phyloP scores from a whole-genome alignment of 805 yeast genomes.

The Ogataea zsoltii region DNA sequence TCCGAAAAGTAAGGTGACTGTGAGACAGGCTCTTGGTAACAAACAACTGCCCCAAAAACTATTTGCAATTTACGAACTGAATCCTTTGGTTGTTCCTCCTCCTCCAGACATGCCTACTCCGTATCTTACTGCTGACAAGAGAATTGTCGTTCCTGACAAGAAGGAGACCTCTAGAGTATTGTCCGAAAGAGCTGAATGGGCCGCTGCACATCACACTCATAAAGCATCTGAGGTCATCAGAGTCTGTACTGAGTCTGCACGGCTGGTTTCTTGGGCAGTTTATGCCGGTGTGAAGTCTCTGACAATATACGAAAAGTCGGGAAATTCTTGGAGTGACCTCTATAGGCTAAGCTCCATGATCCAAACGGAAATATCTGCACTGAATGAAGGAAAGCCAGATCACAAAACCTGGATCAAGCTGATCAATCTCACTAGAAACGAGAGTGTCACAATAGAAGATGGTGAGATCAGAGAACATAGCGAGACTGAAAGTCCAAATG shows the following conservation, averaged over 20 bases:
- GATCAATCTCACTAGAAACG: conserved; percentile 20
- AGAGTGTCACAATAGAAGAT: conserved; percentile 17
- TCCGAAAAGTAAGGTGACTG: conserved; percentile 22
- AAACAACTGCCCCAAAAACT: conserved; percentile 34
- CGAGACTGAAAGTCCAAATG: neutral
- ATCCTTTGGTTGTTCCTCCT: conserved; percentile 32
- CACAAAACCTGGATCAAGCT: conserved; percentile 26
- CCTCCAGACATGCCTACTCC: conserved; percentile 49
- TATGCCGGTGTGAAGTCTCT: conserved; percentile 26
- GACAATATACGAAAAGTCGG: conserved; percentile 31
- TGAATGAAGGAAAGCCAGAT: conserved; percentile 19
- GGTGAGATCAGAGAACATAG: conserved; percentile 6
- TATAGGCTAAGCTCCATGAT: conserved; percentile 27
- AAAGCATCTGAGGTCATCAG: conserved; percentile 44
- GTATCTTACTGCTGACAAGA: conserved; percentile 42
- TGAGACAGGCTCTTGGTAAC: conserved; percentile 19
- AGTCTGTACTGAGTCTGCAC: conserved; percentile 38
- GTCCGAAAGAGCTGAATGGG: conserved; percentile 40
- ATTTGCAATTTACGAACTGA: conserved; percentile 35
- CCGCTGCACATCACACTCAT: conserved; percentile 39
- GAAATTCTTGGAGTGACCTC: conserved; percentile 33
- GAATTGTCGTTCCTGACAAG: conserved; percentile 39
- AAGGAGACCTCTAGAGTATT: conserved; percentile 35
- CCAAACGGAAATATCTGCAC: conserved; percentile 24
- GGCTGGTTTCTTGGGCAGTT: conserved; percentile 33